Base-by-base conservation (phyloP, 495 filamentous ascomycete species). In the Aspergillus avenaceus region DNA sequence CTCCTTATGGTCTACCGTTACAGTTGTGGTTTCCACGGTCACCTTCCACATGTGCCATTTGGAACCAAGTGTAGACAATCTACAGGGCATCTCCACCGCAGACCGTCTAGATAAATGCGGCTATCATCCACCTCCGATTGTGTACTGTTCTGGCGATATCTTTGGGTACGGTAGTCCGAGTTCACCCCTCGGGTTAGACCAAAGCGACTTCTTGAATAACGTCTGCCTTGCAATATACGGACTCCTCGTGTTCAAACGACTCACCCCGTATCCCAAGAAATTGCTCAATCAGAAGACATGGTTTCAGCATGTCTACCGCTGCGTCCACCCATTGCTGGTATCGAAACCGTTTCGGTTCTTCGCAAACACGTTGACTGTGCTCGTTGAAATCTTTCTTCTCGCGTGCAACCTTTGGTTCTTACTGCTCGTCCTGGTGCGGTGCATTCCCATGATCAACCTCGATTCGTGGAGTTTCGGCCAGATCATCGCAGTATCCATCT, bases 391-490 rank as follows among this genome's bases (percentile, higher is more conserved):
- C 16, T 1, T 16, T 38, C 34, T 38, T n/a, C 16, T 21, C 1
- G 1, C 11, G 3, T 19, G 6, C 34, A 38, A 38, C 16, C 4
- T 21, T 8, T 6, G 5, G 16, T 38, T 19, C 21, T 18, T 8
- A 1, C 11, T 36, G 12, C 12, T 36, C 3, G 32, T 36, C n/a
- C 6, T 12, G 18, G 32, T 12, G 12, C 32, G 32, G 2, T 19
- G n/a, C 34, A 14, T 38, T 38, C 34, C 34, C 2, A 32, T 14
- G 12, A 36, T n/a, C 23, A 3, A 44, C 8, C 16, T 42, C 24
- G 24, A 28, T n/a, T 13, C 29, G 16, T 52, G 26, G 19, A 37
- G 27, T 37, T 52, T 52, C 22, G 49, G 41, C 14, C 49, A 52
- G 31, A 45, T 52, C 8, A 41, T 52, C 6, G 49, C 49, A 5